Evolutionary conservation across 139 green algal species (phyloP).

Genomic region (Yamagishiella unicocca): DNA sequence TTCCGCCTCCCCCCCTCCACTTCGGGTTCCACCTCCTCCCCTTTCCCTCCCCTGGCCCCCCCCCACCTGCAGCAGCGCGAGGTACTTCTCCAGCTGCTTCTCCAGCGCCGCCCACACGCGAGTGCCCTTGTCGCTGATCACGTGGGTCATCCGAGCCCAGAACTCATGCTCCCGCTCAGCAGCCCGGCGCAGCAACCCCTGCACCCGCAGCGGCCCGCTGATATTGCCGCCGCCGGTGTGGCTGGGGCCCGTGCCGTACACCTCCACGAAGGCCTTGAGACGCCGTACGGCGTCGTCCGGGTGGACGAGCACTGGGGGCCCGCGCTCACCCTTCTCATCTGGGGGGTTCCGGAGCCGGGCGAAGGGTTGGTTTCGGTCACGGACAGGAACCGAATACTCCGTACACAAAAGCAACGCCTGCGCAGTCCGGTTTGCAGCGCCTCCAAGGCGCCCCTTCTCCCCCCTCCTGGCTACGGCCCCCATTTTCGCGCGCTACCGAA

Average conservation of each 20-base stretch:
- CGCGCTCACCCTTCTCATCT: slow-evolving; percentile 37
- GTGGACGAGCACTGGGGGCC: slow-evolving; percentile 63
- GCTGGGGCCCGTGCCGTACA: slow-evolving; percentile 52
- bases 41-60: no score
- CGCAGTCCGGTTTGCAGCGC: no score
- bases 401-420: no score
- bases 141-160: slow-evolving; percentile 67
- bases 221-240: slow-evolving; percentile 47
- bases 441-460: no score
- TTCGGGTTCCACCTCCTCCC: no score
- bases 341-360: no score
- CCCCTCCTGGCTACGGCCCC: no score
- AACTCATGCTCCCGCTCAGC: slow-evolving; percentile 65
- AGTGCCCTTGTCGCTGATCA: slow-evolving; percentile 65
- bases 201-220: slow-evolving; percentile 31
- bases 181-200: slow-evolving; percentile 41
- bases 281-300: slow-evolving; percentile 71
- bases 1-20: no score
- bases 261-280: slow-evolving; percentile 65
- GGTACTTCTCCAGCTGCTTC: slow-evolving; percentile 78
- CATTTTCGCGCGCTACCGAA: no score
- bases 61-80: slow-evolving; percentile 73
- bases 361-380: no score
- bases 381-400: no score
- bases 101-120: slow-evolving; percentile 80